Percentiles rank a stretch among this genome's conserved stretches.
Conservation (phyloP, 2,329 filamentous ascomycete species). For the Dactylella cylindrospora region DNA sequence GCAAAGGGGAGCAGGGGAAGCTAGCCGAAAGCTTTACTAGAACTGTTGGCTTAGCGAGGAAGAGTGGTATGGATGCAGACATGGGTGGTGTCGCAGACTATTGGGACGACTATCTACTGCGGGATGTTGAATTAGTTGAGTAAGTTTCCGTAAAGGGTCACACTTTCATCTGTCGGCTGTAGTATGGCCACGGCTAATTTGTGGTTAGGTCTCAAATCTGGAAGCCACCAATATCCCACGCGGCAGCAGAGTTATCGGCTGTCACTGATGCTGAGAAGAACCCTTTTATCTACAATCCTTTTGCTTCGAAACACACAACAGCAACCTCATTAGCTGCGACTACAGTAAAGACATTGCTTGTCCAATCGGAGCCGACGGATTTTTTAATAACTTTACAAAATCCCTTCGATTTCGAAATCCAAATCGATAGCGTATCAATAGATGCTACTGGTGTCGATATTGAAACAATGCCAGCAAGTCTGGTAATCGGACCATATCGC, state of each 20-base stretch:
- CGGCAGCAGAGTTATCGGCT: conserved; percentile 56
- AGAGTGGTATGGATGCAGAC: conserved; percentile 66
- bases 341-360: conserved; percentile 61
- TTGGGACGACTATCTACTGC: conserved; percentile 94
- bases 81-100: conserved; percentile 71
- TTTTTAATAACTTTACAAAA: conserved; percentile 89
- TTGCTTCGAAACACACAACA: conserved; percentile 65
- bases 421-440: conserved; percentile 78
- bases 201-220: conserved; percentile 45
- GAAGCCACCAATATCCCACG: conserved; percentile 66
- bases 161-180: no score
- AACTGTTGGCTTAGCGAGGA: conserved; percentile 74
- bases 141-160: conserved; percentile 5
- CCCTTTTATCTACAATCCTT: conserved; percentile 95
- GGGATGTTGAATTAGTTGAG: conserved; percentile 66
- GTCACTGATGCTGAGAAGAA: conserved; percentile 59
- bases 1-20: conserved; percentile 78
- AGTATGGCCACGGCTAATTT: no score
- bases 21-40: conserved; percentile 83
- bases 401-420: conserved; percentile 87
- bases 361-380: conserved; percentile 73
- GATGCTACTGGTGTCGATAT: conserved; percentile 74
- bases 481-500: conserved; percentile 75
- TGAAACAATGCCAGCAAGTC: conserved; percentile 64
- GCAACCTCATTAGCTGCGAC: conserved; percentile 62